Base-by-base conservation (phyloP, 306 rosid species). In the Carpinus viminea region DNA sequence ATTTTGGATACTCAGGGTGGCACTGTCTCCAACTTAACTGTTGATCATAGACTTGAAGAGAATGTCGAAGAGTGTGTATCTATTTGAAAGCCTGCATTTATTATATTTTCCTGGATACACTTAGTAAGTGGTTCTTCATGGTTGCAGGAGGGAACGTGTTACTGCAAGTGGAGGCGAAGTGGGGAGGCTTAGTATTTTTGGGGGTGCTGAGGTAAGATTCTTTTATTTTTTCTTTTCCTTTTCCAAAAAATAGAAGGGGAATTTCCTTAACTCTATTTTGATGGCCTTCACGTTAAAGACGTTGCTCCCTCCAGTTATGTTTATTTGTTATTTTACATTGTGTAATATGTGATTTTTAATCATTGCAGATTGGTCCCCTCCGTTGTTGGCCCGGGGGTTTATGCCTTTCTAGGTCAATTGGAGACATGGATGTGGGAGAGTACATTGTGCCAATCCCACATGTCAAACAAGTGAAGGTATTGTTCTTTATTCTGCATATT, bases 321-420 rank as follows among this genome's bases (percentile, higher is more conserved):
- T 68, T 38, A 7, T 31, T 15, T 45, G 52, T 18, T 68, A 69
- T 45, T 38, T 38, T 38, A 38, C 4, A 46, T 87, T 59, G 71
- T 53, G 20, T 54, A 46, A 17, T 70, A 18, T 86, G 54, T 70
- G 43, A 62, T 8, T 83, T 81, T 78, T 78, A 72, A 78, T 38
- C 77, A 57, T 80, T 89, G 53, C 89, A 95, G 98, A 89, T 95
- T 81, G 98, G 98, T 76, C 98, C 98, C 5, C 98, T 95, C 68
- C 97, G 98, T 2, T 95, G 98, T 83, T 95, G 98, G 98, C 98
- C 98, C 0, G 98, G 98, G 51, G 98, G 98, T 75, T 85, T 95
- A 70, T 95, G 98, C 86, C 98, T 95, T 83, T 95, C 98, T 70
- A 80, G 98, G 74, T 95, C 98, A 15, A 95, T 95, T 52, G 98